These are phyloP conservation scores for Hyphopichia burtonii DNA, from an alignment of 1,139 yeast genomes.

Conservation along the genomic window DNA sequence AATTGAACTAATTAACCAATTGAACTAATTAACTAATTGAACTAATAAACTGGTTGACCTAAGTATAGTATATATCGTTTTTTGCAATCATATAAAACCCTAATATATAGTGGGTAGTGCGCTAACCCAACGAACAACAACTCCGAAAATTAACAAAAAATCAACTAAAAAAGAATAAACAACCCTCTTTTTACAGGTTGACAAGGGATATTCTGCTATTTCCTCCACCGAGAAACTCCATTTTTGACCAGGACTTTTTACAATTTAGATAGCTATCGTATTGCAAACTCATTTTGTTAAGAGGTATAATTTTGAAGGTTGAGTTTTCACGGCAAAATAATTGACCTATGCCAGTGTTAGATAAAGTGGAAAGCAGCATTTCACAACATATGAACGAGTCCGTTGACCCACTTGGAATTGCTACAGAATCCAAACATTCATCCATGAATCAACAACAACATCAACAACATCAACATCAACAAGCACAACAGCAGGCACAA, in stretches of 20 bases:
- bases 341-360: not conserved
- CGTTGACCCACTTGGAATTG: slow-evolving; percentile 3
- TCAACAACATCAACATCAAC: not conserved
- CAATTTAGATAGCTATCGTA: slow-evolving; percentile 3
- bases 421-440: slow-evolving; percentile 1
- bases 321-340: not conserved
- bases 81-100: no score
- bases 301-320: not conserved
- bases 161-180: not conserved
- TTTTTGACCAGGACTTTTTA: slow-evolving; percentile 1
- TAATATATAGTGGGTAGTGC: not conserved
- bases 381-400: slow-evolving; percentile 9
- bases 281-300: slow-evolving; percentile 1
- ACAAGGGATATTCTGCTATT: not conserved
- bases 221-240: slow-evolving; percentile 1
- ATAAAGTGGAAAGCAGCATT: slow-evolving; percentile 10
- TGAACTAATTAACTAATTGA: no score
- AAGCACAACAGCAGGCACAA: not conserved
- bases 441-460: not conserved
- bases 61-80: no score
- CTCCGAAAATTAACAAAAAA: not conserved
- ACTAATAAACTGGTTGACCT: no score
- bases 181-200: slow-evolving; percentile 2
- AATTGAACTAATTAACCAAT: no score
- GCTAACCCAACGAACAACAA: not conserved